Conservation (phyloP, 768 basidiomycete genomes). For the Boletus speciosus region DNA sequence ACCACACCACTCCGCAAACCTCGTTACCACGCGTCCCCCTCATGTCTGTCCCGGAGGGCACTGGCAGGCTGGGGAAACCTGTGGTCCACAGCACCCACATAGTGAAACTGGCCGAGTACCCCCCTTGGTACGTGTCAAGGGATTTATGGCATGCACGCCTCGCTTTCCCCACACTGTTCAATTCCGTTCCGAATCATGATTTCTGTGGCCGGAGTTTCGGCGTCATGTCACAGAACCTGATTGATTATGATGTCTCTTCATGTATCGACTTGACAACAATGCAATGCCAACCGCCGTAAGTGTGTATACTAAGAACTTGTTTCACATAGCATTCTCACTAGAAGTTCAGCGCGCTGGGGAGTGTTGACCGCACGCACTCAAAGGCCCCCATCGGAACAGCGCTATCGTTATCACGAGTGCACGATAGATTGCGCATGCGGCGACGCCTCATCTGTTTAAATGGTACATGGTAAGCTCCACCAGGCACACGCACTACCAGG, state of each 20-base stretch:
- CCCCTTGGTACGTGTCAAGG: neutral
- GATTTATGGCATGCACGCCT: constrained; percentile 1
- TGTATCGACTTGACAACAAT: constrained; percentile 8
- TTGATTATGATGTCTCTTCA: neutral
- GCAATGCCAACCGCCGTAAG: neutral
- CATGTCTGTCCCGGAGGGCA: constrained; percentile 9
- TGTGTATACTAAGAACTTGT: neutral
- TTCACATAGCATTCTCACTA: constrained; percentile 4
- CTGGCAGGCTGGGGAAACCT: neutral
- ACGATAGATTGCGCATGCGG: neutral
- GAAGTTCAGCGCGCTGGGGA: neutral
- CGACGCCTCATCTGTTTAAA: neutral
- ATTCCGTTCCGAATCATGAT: constrained; percentile 4
- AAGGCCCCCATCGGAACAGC: neutral
- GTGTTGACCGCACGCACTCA: neutral
- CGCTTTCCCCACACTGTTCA: constrained; percentile 7
- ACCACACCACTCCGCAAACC: neutral
- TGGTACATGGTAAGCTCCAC: neutral
- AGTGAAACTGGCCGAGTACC: constrained; percentile 1
- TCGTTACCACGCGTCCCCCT: constrained; percentile 4
- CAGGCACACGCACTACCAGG: constrained; percentile 5
- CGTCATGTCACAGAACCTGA: neutral
- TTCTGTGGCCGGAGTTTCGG: constrained; percentile 1
- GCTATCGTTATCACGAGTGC: neutral
- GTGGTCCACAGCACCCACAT: neutral